Evolutionary conservation across 2,329 filamentous ascomycete species (phyloP).

Genomic region (Ascomycota sp.): DNA sequence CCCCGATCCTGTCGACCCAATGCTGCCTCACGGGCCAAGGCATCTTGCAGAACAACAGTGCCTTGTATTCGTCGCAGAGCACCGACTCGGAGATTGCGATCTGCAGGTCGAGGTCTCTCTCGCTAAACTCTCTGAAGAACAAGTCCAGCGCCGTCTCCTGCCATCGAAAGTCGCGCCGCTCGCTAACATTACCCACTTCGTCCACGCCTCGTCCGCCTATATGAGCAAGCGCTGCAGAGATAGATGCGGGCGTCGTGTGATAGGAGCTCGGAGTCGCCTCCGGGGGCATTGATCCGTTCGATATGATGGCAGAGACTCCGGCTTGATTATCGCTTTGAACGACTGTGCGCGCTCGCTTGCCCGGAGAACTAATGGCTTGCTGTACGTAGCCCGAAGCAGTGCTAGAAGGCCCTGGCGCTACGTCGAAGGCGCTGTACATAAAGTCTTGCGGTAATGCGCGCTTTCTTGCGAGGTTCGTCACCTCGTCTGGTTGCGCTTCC

Average conservation of each 20-base stretch:
- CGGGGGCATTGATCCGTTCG: not conserved
- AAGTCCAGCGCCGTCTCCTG: conserved; percentile 35
- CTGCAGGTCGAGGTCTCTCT: conserved; percentile 34
- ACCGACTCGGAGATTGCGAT: conserved; percentile 36
- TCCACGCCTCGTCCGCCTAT: conserved; percentile 9
- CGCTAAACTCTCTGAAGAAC: conserved; percentile 33
- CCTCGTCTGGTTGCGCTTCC: conserved; percentile 33
- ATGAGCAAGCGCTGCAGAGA: not conserved
- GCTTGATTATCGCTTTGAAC: conserved; percentile 4
- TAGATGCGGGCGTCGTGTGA: conserved; percentile 1
- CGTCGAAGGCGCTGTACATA: conserved; percentile 4
- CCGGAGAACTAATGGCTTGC: conserved; percentile 10
- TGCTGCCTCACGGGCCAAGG: conserved; percentile 26
- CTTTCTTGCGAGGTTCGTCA: conserved; percentile 20
- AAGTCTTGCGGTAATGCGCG: conserved; percentile 11
- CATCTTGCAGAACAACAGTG: conserved; percentile 41
- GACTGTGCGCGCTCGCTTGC: conserved; percentile 14
- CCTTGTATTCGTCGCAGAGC: conserved; percentile 34
- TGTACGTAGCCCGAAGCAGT: conserved; percentile 12
- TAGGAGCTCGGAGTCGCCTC: not conserved
- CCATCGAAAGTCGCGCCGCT: conserved; percentile 22
- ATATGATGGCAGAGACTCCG: not conserved
- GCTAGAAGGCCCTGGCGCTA: conserved; percentile 7
- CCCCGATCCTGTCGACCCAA: conserved; percentile 31
- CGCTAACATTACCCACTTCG: conserved; percentile 19